Percentiles rank a stretch among this genome's conserved stretches.
Conservation (phyloP, 306 rosid species). For the Cucurbita moschata region DNA sequence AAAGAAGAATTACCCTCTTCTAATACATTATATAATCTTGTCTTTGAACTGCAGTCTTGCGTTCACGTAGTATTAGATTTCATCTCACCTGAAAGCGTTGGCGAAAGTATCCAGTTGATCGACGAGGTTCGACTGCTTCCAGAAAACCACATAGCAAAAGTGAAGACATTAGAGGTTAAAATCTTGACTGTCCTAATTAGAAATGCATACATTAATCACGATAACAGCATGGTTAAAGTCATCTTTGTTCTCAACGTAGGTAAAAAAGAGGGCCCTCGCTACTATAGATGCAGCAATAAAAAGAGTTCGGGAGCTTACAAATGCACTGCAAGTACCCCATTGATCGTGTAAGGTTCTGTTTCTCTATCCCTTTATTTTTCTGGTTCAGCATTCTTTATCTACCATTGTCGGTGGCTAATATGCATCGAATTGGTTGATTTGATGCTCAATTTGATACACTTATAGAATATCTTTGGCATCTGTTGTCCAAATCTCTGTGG, state of each 20-base stretch:
- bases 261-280: slow-evolving; percentile 66
- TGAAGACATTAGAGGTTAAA: slow-evolving; percentile 64
- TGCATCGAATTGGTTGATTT: slow-evolving; percentile 6
- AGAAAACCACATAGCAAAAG: slow-evolving; percentile 52
- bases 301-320: slow-evolving; percentile 73
- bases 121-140: slow-evolving; percentile 73
- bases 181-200: slow-evolving; percentile 2
- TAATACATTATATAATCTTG: not conserved
- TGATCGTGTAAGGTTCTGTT: slow-evolving; percentile 1
- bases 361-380: not conserved
- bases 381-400: slow-evolving; percentile 2
- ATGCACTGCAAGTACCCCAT: slow-evolving; percentile 36
- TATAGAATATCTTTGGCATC: not conserved
- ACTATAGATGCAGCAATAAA: slow-evolving; percentile 62
- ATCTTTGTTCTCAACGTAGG: slow-evolving; percentile 37
- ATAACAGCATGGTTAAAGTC: not conserved
- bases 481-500: not conserved
- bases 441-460: slow-evolving; percentile 1
- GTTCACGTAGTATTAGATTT: slow-evolving; percentile 80
- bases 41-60: slow-evolving; percentile 49
- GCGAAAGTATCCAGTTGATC: slow-evolving; percentile 51
- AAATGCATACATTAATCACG: slow-evolving; percentile 2
- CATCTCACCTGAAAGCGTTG: slow-evolving; percentile 73
- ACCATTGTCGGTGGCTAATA: slow-evolving; percentile 1
- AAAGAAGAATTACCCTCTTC: not conserved